Evolutionary conservation across 2,329 filamentous ascomycete species (phyloP).

Genomic region (Chaetomium strumarium): DNA sequence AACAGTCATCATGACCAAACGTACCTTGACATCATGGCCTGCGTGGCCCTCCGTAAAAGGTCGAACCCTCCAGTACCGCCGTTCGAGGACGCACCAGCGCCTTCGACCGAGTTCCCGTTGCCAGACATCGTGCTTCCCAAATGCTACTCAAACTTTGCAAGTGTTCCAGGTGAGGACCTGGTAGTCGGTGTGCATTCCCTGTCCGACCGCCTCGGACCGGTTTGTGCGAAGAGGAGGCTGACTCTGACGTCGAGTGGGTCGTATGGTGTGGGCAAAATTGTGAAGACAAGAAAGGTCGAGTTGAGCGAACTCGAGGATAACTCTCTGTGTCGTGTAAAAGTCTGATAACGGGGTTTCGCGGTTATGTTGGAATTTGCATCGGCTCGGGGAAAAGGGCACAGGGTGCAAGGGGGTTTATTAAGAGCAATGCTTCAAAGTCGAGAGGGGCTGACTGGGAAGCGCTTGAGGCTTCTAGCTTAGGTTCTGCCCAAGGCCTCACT

Average conservation of each 20-base stretch:
- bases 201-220: constrained; percentile 3
- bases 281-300: background rate
- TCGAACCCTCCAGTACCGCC: constrained; percentile 44
- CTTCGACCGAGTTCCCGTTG: constrained; percentile 6
- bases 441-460: constrained; percentile 3
- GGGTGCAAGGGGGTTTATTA: background rate
- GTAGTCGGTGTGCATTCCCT: background rate
- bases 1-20: constrained; percentile 27
- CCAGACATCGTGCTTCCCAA: constrained; percentile 40
- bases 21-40: constrained; percentile 57
- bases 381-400: constrained; percentile 1
- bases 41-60: constrained; percentile 54
- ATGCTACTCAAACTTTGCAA: constrained; percentile 12
- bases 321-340: background rate
- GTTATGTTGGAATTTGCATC: constrained; percentile 2
- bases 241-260: no score
- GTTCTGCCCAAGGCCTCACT: constrained; percentile 5
- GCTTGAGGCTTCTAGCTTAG: constrained; percentile 7
- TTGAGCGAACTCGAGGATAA: background rate
- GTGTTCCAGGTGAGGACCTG: constrained; percentile 4
- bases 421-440: background rate
- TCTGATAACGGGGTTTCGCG: constrained; percentile 4
- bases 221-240: background rate
- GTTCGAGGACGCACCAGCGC: constrained; percentile 22
- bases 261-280: background rate